Conservation (phyloP, 75 land plant species). For the Picea sitchensis region DNA sequence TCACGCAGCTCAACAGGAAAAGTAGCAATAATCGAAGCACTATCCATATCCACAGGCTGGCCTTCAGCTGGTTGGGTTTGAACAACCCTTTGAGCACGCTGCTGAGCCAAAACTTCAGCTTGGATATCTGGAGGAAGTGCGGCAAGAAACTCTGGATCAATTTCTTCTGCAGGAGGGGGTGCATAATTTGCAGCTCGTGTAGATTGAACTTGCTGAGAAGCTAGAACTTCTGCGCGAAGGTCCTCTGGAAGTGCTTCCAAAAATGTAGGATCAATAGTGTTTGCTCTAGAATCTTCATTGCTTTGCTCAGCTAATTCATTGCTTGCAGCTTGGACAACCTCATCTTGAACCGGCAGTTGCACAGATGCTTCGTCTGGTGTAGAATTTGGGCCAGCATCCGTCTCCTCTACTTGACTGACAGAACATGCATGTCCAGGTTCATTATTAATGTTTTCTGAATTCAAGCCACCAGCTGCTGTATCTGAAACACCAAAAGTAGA, state of each 20-base stretch:
- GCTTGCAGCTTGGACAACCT: conserved; percentile 21
- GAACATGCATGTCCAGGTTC: conserved; percentile 46
- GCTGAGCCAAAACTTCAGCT: conserved; percentile 96
- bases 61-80: conserved; percentile 76
- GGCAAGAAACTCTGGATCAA: conserved; percentile 98
- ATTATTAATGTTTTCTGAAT: conserved; percentile 33
- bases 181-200: conserved; percentile 42
- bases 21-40: conserved; percentile 98
- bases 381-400: conserved; percentile 17
- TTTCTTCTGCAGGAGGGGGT: conserved; percentile 76
- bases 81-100: conserved; percentile 69
- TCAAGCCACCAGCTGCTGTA: conserved; percentile 12
- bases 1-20: conserved; percentile 96
- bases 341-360: conserved; percentile 18
- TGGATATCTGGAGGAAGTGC: conserved; percentile 98
- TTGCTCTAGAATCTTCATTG: conserved; percentile 44
- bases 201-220: conserved; percentile 81
- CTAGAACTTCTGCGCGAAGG: conserved; percentile 90
- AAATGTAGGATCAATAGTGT: conserved; percentile 90
- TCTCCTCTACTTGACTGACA: conserved; percentile 30
- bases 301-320: conserved; percentile 19
- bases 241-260: conserved; percentile 98
- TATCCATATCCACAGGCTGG: conserved; percentile 98
- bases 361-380: conserved; percentile 25
- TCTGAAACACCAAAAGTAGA: conserved; percentile 16